Percentiles rank a stretch among this genome's conserved stretches.
Evolutionary conservation across 257 asterid genomes (phyloP).

Genomic region (Solanum boliviense): DNA sequence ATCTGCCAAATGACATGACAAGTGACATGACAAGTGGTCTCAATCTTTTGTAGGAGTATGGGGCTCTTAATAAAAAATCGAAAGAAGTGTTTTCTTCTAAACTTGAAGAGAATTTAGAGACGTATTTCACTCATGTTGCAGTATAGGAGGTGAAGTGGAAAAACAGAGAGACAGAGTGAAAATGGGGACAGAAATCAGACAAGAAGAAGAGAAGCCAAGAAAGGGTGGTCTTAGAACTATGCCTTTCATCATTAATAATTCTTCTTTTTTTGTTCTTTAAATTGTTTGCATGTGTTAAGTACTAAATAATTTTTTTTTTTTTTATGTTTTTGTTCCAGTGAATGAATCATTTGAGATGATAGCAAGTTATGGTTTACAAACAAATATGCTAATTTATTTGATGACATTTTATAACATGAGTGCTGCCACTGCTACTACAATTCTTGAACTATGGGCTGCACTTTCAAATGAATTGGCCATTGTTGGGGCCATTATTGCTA

Average conservation of each 20-base stretch:
- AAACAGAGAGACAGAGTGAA: neutral
- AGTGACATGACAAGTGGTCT: neutral
- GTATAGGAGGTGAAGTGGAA: no score
- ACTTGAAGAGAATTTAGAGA: neutral
- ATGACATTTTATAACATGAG: neutral
- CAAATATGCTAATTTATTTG: neutral
- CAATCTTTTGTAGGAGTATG: neutral
- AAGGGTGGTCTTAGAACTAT: neutral
- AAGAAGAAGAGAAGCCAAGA: neutral
- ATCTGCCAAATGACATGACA: no score
- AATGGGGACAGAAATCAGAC: neutral
- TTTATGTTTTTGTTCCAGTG: neutral
- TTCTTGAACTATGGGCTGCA: neutral
- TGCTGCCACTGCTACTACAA: neutral
- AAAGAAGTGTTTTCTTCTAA: no score
- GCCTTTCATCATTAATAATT: neutral
- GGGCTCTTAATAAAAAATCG: neutral
- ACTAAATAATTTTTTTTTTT: neutral
- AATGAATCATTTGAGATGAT: neutral
- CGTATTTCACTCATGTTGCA: no score
- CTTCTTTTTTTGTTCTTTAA: neutral
- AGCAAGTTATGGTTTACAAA: neutral
- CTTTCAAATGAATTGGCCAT: conserved; percentile 5
- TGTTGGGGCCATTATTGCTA: neutral
- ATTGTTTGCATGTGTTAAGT: neutral